Percentiles rank a stretch among this genome's conserved stretches.
phyloP scores from a whole-genome alignment of 2,329 filamentous ascomycete genomes.

The Fusarium nanum region DNA sequence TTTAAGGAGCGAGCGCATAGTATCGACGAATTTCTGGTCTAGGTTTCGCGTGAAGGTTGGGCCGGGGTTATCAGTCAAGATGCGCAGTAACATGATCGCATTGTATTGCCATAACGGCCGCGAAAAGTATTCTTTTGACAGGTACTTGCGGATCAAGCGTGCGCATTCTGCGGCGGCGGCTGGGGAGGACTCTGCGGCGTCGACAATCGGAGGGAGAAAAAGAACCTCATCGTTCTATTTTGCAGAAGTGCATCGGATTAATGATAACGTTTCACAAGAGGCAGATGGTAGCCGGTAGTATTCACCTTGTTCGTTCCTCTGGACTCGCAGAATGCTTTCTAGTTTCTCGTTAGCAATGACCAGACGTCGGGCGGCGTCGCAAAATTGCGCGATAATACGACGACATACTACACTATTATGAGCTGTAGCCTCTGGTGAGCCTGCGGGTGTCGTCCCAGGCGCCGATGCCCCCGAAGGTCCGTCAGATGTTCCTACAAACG shows the following conservation, averaged over 20 bases:
- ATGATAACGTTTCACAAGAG: neutral
- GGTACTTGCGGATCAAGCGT: conserved; percentile 81
- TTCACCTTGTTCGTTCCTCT: conserved; percentile 68
- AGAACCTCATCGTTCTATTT: conserved; percentile 86
- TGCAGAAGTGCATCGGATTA: conserved; percentile 14
- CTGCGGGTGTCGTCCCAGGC: conserved; percentile 52
- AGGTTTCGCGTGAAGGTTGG: conserved; percentile 90
- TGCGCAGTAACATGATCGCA: conserved; percentile 93
- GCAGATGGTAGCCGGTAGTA: neutral
- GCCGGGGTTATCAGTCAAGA: conserved; percentile 91
- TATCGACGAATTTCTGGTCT: conserved; percentile 84
- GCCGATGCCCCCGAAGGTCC: conserved; percentile 47
- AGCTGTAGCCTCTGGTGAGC: conserved; percentile 75
- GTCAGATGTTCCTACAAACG: conserved; percentile 31
- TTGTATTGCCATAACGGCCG: conserved; percentile 88
- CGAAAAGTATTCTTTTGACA: conserved; percentile 76
- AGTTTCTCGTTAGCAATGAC: conserved; percentile 38
- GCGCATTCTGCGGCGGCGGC: conserved; percentile 85
- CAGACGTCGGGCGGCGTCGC: conserved; percentile 10
- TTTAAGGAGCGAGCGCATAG: conserved; percentile 79
- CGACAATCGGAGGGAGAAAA: conserved; percentile 92
- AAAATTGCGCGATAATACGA: conserved; percentile 11
- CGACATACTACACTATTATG: conserved; percentile 72
- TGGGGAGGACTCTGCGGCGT: conserved; percentile 92
- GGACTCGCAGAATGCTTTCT: conserved; percentile 87